These are phyloP conservation scores for Zopfia rhizophila DNA, from an alignment of 2,329 filamentous ascomycete genomes.

Conservation along the genomic window DNA sequence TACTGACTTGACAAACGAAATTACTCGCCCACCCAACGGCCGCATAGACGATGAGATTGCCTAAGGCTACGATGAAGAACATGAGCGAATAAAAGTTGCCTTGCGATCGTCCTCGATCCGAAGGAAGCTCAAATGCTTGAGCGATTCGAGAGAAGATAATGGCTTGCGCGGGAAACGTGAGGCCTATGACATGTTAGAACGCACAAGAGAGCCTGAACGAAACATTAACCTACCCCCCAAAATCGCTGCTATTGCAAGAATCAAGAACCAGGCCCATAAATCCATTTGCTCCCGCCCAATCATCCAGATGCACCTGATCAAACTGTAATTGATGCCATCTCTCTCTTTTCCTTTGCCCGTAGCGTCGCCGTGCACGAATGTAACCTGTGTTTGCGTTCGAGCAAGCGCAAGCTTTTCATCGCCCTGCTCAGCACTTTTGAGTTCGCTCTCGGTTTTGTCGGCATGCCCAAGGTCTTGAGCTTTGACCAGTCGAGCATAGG, in stretches of 20 bases:
- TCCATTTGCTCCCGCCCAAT: constrained; percentile 46
- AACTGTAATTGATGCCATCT: constrained; percentile 41
- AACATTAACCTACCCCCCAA: constrained; percentile 37
- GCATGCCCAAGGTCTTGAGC: constrained; percentile 58
- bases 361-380: constrained; percentile 33
- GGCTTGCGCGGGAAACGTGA: constrained; percentile 60
- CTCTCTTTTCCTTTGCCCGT: constrained; percentile 29
- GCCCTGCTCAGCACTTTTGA: constrained; percentile 24
- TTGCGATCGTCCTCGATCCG: constrained; percentile 49
- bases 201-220: too few relatives aligned
- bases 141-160: constrained; percentile 62
- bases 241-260: constrained; percentile 40
- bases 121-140: constrained; percentile 58
- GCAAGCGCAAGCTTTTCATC: constrained; percentile 31
- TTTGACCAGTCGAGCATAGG: constrained; percentile 78
- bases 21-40: constrained; percentile 59
- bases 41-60: constrained; percentile 57
- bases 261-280: constrained; percentile 49
- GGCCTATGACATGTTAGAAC: constrained; percentile 51
- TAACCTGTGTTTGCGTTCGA: constrained; percentile 41
- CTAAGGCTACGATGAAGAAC: constrained; percentile 66
- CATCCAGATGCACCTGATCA: constrained; percentile 36
- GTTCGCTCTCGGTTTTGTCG: constrained; percentile 18
- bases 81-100: constrained; percentile 65
- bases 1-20: constrained; percentile 56